Conservation (phyloP, 2,329 filamentous ascomycete species). For the Penicillium sp. region DNA sequence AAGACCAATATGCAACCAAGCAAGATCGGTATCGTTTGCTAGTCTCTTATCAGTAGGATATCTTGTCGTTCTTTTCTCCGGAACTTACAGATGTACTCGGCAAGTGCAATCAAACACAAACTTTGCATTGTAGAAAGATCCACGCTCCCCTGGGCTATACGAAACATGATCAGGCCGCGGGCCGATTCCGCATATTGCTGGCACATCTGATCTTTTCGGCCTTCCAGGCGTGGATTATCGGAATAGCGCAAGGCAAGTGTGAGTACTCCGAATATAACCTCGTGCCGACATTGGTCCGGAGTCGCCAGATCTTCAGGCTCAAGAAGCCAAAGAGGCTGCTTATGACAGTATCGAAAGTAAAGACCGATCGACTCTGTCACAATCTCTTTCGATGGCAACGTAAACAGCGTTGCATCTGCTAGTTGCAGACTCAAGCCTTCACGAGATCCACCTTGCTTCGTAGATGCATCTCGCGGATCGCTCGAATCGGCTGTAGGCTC, state of each 20-base stretch:
- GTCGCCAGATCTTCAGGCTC: constrained; percentile 31
- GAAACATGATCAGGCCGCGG: constrained; percentile 46
- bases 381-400: constrained; percentile 21
- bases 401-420: constrained; percentile 12
- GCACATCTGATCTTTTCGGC: constrained; percentile 24
- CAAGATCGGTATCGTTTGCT: constrained; percentile 55
- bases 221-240: constrained; percentile 12
- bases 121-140: constrained; percentile 55
- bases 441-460: neutral
- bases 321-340: constrained; percentile 43
- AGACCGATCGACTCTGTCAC: constrained; percentile 29
- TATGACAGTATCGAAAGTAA: constrained; percentile 41
- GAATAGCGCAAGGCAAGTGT: constrained; percentile 36
- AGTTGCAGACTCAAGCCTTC: constrained; percentile 8
- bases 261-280: constrained; percentile 35
- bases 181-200: constrained; percentile 44
- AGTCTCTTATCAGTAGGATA: constrained; percentile 8
- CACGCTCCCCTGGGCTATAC: constrained; percentile 55
- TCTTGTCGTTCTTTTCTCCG: fast-evolving
- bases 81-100: constrained; percentile 52
- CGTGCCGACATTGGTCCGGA: constrained; percentile 25
- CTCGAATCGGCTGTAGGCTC: constrained; percentile 11
- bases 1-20: constrained; percentile 56
- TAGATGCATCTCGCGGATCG: neutral
- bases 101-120: constrained; percentile 55